A percentile compares a stretch with the other conserved stretches of the same genome.
These are phyloP conservation scores for Yarrowia alimentaria DNA, from an alignment of 805 yeast species.

Conservation along the genomic window DNA sequence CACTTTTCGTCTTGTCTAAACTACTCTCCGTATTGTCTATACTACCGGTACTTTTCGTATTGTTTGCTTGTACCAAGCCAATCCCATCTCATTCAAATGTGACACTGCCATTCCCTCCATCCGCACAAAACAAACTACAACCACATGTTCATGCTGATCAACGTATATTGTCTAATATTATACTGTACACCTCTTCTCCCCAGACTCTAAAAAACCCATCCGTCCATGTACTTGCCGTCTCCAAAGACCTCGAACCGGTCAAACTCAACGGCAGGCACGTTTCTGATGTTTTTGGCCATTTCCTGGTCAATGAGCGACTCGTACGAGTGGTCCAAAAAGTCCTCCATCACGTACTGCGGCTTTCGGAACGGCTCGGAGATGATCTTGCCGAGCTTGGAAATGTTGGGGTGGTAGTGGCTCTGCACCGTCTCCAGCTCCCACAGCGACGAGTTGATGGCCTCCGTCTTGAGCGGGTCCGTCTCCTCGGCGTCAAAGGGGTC, in stretches of 20 bases:
- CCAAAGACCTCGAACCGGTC: constrained; percentile 36
- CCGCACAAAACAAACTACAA: too few relatives aligned
- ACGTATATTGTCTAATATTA: not conserved
- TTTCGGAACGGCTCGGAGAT: constrained; percentile 88
- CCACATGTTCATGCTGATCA: too few relatives aligned
- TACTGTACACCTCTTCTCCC: not conserved
- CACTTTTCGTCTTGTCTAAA: too few relatives aligned
- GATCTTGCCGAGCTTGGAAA: constrained; percentile 85
- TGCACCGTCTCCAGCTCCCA: constrained; percentile 87
- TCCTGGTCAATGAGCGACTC: constrained; percentile 60
- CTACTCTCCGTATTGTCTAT: too few relatives aligned
- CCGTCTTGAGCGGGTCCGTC: constrained; percentile 70
- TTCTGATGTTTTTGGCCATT: constrained; percentile 38
- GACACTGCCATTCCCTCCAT: too few relatives aligned
- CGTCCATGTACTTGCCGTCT: constrained; percentile 28
- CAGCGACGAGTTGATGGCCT: constrained; percentile 78
- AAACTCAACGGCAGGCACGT: constrained; percentile 66
- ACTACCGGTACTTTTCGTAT: too few relatives aligned
- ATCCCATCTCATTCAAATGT: too few relatives aligned
- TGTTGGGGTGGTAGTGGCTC: constrained; percentile 91
- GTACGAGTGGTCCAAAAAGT: constrained; percentile 90
- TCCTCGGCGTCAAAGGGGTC: constrained; percentile 72
- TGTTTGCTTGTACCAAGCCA: too few relatives aligned
- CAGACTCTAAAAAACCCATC: constrained; percentile 31
- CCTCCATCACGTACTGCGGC: constrained; percentile 84